Base-by-base conservation (phyloP, 2,329 filamentous ascomycete genomes). In the Trichophyton mentagrophytes region DNA sequence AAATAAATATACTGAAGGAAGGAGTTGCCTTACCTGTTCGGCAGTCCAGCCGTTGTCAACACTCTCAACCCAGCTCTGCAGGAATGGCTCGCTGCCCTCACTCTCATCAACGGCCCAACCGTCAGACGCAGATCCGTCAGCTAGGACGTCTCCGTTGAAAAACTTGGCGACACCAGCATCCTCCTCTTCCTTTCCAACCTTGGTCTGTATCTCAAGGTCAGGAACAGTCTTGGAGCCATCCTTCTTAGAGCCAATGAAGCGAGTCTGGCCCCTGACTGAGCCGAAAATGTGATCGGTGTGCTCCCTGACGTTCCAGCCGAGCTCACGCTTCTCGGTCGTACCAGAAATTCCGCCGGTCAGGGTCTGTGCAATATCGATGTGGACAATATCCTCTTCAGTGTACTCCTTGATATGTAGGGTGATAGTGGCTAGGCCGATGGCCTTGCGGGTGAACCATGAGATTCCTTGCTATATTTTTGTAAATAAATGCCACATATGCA, bases 271-370 rank as follows among this genome's bases (percentile, higher is more conserved):
- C 58, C 77, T 77, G 64, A 93, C 80, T 60, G 75, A 76, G 62
- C 90, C 90, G 71, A 95, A 96, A 66, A 95, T 82, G 79, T 85
- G 85, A 77, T 96, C 90, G 25, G 76, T 77, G 77, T 91, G 88
- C 64, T 82, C 80, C 66, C 86, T 85, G 60, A 74, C 79, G 25
- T 73, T 71, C 75, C 80, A 84, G 69, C 86, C 79, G 2, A 86
- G 72, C 0, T 69, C 73, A 56, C 85, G 80, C 6, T 74, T 68
- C 70, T 88, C 85, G 17, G 75, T 74, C 17, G 80, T 90, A 67
- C 83, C 85, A 69, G 82, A 82, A 64, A 95, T 77, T 60, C 85
- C 86, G 62, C 85, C 89, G 7, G 87, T 88, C 42, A 82, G 78
- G 55, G 81, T 78, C 76, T 95, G 89, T 61, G 84, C 81, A 69